A percentile compares a stretch with the other conserved stretches of the same genome.
These are phyloP conservation scores for Nicotiana undulata DNA, from an alignment of 257 asterid genomes.

Conservation along the genomic window DNA sequence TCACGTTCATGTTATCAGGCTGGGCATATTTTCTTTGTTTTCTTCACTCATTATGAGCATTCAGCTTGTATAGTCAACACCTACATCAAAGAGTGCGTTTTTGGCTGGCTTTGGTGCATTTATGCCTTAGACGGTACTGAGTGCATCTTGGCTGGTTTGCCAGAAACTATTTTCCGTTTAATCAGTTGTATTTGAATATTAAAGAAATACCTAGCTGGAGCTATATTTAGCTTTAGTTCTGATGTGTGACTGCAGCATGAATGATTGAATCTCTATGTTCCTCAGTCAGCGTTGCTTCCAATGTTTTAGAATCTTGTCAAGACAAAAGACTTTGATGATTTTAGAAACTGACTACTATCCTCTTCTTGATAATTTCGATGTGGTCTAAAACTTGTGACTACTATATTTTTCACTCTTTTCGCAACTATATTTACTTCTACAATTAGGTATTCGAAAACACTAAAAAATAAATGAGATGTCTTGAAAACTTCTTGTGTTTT, in stretches of 20 bases:
- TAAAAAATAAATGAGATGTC: background rate
- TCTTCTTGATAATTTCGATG: background rate
- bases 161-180: background rate
- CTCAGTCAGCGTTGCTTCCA: background rate
- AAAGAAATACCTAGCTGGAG: background rate
- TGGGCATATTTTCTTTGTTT: background rate
- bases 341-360: background rate
- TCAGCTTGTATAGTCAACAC: background rate
- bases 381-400: background rate
- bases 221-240: background rate
- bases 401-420: background rate
- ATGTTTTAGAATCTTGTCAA: background rate
- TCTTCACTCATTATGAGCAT: background rate
- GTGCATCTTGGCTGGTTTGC: background rate
- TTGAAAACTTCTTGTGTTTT: background rate
- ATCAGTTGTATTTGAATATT: background rate
- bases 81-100: background rate
- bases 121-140: background rate
- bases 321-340: background rate
- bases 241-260: background rate
- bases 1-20: background rate
- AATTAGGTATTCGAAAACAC: background rate
- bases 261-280: background rate
- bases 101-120: background rate
- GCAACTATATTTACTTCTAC: background rate